Evolutionary conservation across 305 asterid species (phyloP).

Genomic region (Ilex paraguariensis): DNA sequence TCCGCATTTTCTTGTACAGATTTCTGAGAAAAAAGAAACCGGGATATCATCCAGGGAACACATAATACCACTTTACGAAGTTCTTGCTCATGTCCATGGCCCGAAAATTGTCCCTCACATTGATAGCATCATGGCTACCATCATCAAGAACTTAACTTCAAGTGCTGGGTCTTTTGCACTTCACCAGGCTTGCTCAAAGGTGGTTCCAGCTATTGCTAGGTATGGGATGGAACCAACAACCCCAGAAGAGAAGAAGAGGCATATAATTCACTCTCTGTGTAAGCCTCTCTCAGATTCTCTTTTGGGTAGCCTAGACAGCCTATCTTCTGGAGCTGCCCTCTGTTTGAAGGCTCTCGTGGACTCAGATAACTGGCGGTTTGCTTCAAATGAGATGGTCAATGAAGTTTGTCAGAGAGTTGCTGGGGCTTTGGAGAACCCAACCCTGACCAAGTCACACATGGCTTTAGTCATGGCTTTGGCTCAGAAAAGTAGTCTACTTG

Average conservation of each 20-base stretch:
- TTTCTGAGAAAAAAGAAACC: slow-evolving; percentile 74
- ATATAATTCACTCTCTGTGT: slow-evolving; percentile 57
- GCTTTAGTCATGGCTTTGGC: slow-evolving; percentile 76
- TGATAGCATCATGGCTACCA: slow-evolving; percentile 70
- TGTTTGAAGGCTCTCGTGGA: slow-evolving; percentile 82
- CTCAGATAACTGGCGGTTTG: slow-evolving; percentile 85
- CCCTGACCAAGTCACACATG: slow-evolving; percentile 71
- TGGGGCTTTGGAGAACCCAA: slow-evolving; percentile 75
- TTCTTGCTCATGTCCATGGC: slow-evolving; percentile 95
- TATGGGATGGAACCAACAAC: slow-evolving; percentile 85
- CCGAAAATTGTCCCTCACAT: slow-evolving; percentile 83
- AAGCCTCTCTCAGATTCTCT: slow-evolving; percentile 90
- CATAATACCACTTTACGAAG: slow-evolving; percentile 83
- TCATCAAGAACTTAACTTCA: slow-evolving; percentile 60
- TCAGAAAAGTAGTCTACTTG: slow-evolving; percentile 62
- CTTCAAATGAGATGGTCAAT: slow-evolving; percentile 80
- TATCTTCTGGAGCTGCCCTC: slow-evolving; percentile 91
- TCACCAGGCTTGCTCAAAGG: slow-evolving; percentile 97
- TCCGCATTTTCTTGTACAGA: slow-evolving; percentile 88
- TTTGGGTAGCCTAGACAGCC: slow-evolving; percentile 64
- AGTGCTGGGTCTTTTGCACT: slow-evolving; percentile 94
- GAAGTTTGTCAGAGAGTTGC: slow-evolving; percentile 94
- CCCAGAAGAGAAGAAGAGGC: slow-evolving; percentile 61
- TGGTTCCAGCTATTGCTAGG: slow-evolving; percentile 89
- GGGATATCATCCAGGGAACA: slow-evolving; percentile 67